These are phyloP conservation scores for Auriculariales sp. DNA, from an alignment of 768 basidiomycete genomes.

Conservation along the genomic window DNA sequence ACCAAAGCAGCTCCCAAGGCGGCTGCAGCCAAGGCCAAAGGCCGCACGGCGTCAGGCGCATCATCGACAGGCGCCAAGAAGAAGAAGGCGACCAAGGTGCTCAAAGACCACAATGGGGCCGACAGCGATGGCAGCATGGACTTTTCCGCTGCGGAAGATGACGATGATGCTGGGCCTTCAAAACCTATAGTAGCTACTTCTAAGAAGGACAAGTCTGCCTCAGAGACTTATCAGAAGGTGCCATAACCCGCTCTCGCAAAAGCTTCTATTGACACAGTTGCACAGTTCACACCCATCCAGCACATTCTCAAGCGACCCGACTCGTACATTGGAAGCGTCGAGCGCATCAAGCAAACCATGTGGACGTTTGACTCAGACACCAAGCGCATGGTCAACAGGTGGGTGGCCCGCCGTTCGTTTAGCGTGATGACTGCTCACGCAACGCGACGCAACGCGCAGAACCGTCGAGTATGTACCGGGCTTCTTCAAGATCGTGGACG, in stretches of 20 bases:
- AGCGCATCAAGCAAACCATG: constrained; percentile 72
- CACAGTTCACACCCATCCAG: constrained; percentile 83
- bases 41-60: constrained; percentile 6
- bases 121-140: constrained; percentile 29
- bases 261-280: constrained; percentile 5
- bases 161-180: constrained; percentile 18
- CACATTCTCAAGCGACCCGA: constrained; percentile 88
- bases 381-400: constrained; percentile 73
- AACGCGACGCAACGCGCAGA: constrained; percentile 10
- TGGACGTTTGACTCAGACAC: constrained; percentile 85
- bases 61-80: constrained; percentile 26
- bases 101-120: constrained; percentile 45
- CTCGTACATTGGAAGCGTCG: constrained; percentile 93
- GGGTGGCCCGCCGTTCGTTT: constrained; percentile 35
- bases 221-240: constrained; percentile 85
- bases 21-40: constrained; percentile 16
- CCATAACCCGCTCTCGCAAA: constrained; percentile 8
- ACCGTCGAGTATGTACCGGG: constrained; percentile 76
- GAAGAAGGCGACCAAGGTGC: constrained; percentile 39
- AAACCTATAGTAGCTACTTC: constrained; percentile 13
- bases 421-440: not conserved
- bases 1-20: constrained; percentile 33
- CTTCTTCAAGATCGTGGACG: constrained; percentile 98
- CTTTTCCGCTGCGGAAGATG: constrained; percentile 23
- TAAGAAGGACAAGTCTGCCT: constrained; percentile 73